Percentiles rank a stretch among this genome's conserved stretches.
Conservation (phyloP, 768 basidiomycete species). For the Gelatoporia subvermispora region DNA sequence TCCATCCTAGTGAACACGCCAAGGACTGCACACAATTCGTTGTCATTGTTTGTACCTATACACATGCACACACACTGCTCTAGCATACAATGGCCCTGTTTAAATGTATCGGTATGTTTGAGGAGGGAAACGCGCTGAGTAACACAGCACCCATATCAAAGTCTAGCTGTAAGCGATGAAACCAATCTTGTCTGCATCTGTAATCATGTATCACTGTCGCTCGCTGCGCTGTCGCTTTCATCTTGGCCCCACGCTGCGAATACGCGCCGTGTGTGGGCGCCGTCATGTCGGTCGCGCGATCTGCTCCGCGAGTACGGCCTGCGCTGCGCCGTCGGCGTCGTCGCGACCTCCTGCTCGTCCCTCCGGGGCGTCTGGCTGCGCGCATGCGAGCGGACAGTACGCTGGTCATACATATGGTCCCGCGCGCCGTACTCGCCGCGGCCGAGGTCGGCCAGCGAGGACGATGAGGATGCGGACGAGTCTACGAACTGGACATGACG, state of each 20-base stretch:
- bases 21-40: too few species aligned
- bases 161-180: not conserved
- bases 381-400: slow-evolving; percentile 26
- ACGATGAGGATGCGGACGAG: slow-evolving; percentile 31
- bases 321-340: slow-evolving; percentile 56
- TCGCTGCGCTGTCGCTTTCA: slow-evolving; percentile 81
- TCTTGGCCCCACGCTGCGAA: slow-evolving; percentile 89
- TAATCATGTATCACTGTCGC: slow-evolving; percentile 53
- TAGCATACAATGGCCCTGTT: not conserved
- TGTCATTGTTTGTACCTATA: too few species aligned
- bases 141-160: too few species aligned
- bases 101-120: too few species aligned
- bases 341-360: slow-evolving; percentile 55
- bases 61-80: not conserved
- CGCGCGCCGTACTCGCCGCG: slow-evolving; percentile 44
- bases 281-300: slow-evolving; percentile 21
- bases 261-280: slow-evolving; percentile 16
- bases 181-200: not conserved
- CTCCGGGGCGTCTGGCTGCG: slow-evolving; percentile 59
- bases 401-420: slow-evolving; percentile 43
- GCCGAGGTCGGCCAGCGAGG: slow-evolving; percentile 33
- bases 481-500: slow-evolving; percentile 48
- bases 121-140: too few species aligned
- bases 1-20: not conserved
- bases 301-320: slow-evolving; percentile 15